Evolutionary conservation across 768 basidiomycete genomes (phyloP).

Genomic region (Tricholoma sp.): DNA sequence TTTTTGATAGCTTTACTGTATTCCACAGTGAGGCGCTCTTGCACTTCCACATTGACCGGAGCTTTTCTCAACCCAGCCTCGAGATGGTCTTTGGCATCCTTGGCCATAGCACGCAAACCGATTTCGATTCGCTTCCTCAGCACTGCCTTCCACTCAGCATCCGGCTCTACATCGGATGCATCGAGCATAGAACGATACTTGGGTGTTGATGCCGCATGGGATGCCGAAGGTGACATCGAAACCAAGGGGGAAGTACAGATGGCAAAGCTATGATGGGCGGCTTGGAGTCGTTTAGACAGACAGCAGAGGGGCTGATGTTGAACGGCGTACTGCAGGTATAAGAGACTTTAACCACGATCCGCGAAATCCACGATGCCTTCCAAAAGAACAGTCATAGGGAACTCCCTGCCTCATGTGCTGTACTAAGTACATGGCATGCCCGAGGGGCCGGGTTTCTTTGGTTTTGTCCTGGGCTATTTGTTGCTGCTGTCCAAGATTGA

Average conservation of each 20-base stretch:
- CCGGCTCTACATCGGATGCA: slow-evolving; percentile 41
- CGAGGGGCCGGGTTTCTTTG: no score
- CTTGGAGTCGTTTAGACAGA: background rate
- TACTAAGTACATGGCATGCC: no score
- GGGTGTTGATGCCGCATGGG: slow-evolving; percentile 22
- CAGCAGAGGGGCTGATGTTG: slow-evolving; percentile 12
- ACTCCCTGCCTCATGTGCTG: slow-evolving; percentile 52
- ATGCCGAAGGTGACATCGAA: slow-evolving; percentile 33
- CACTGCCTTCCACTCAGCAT: slow-evolving; percentile 48
- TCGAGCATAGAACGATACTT: slow-evolving; percentile 17
- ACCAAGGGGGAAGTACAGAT: slow-evolving; percentile 7
- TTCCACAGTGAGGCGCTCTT: slow-evolving; percentile 33
- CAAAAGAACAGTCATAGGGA: slow-evolving; percentile 30
- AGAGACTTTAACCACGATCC: slow-evolving; percentile 15
- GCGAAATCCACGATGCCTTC: slow-evolving; percentile 18
- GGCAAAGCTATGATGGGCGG: slow-evolving; percentile 11
- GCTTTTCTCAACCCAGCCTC: slow-evolving; percentile 44
- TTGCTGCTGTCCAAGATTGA: no score
- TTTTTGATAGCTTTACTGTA: slow-evolving; percentile 36
- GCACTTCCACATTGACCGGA: slow-evolving; percentile 24
- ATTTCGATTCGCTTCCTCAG: slow-evolving; percentile 47
- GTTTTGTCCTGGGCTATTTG: no score
- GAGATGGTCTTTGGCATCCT: slow-evolving; percentile 59
- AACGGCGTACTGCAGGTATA: slow-evolving; percentile 3
- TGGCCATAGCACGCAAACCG: slow-evolving; percentile 36